Conservation (phyloP, 352 stramenopile genomes). For the Globisporangium spinosum region DNA sequence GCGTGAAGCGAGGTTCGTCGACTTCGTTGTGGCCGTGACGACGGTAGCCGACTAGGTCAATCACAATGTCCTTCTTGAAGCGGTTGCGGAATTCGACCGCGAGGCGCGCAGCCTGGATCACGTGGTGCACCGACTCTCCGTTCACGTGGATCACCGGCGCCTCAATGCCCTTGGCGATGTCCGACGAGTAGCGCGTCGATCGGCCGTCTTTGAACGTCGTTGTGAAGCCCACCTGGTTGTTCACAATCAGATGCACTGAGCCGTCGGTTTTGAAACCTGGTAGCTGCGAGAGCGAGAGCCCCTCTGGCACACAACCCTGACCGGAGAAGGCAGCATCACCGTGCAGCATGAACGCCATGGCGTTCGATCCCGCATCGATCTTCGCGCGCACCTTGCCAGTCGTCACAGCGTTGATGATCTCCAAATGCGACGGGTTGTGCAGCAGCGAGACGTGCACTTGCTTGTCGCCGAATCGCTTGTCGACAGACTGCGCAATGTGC, state of each 20-base stretch:
- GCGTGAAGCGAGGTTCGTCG: conserved; percentile 86
- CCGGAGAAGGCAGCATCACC: conserved; percentile 85
- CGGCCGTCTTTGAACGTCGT: conserved; percentile 78
- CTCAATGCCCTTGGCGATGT: conserved; percentile 82
- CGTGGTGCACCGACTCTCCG: conserved; percentile 70
- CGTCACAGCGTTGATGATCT: conserved; percentile 87
- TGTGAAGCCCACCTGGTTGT: conserved; percentile 90
- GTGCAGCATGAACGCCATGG: conserved; percentile 84
- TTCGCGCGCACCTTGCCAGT: conserved; percentile 84
- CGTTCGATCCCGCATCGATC: conserved; percentile 54
- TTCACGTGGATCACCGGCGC: conserved; percentile 88
- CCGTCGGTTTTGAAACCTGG: conserved; percentile 73
- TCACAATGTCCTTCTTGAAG: conserved; percentile 86
- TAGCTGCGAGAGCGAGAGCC: conserved; percentile 69
- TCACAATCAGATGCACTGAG: conserved; percentile 85
- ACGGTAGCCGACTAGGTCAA: conserved; percentile 83
- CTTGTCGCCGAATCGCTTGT: conserved; percentile 58
- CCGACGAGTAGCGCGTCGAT: conserved; percentile 81
- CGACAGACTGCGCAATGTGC: conserved; percentile 75
- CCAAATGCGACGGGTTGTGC: conserved; percentile 85
- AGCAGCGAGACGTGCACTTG: conserved; percentile 79
- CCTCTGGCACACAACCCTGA: conserved; percentile 81
- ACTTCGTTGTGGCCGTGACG: conserved; percentile 90
- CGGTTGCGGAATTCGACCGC: conserved; percentile 79
- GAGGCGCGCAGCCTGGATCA: conserved; percentile 70